A percentile compares a stretch with the other conserved stretches of the same genome.
These are phyloP conservation scores for Aspergillus homomorphus DNA, from an alignment of 495 filamentous ascomycete genomes.

Conservation along the genomic window DNA sequence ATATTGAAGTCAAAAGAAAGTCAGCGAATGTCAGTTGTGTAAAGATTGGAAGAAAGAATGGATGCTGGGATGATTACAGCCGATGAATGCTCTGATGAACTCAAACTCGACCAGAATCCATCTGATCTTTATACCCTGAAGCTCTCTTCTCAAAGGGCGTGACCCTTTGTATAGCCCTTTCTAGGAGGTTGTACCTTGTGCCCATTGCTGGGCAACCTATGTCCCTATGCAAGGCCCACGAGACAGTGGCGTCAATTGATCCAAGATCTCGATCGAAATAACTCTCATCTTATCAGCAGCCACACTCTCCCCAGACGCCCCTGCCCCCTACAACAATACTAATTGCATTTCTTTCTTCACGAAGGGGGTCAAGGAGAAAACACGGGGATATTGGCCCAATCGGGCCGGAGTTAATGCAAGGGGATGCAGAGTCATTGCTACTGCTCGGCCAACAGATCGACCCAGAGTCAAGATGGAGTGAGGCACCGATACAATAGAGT, in stretches of 20 bases:
- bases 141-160: neutral
- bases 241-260: constrained; percentile 10
- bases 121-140: constrained; percentile 12
- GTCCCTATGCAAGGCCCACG: constrained; percentile 14
- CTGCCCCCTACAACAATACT: neutral
- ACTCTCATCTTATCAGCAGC: neutral
- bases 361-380: constrained; percentile 5
- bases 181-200: constrained; percentile 6
- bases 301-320: neutral
- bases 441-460: constrained; percentile 1
- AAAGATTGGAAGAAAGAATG: constrained; percentile 20
- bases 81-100: constrained; percentile 6
- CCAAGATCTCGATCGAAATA: neutral
- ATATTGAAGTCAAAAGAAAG: constrained; percentile 6
- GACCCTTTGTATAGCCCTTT: constrained; percentile 5
- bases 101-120: neutral
- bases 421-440: constrained; percentile 9
- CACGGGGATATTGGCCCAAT: constrained; percentile 9
- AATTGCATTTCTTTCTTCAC: neutral
- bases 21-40: constrained; percentile 16
- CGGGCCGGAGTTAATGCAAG: constrained; percentile 13
- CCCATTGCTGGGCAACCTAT: neutral
- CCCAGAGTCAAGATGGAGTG: neutral
- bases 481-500: constrained; percentile 1
- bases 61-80: constrained; percentile 1